Percentiles rank a stretch among this genome's conserved stretches.
phyloP scores from a whole-genome alignment of 768 basidiomycete genomes.

The Multifurca ochricompacta region DNA sequence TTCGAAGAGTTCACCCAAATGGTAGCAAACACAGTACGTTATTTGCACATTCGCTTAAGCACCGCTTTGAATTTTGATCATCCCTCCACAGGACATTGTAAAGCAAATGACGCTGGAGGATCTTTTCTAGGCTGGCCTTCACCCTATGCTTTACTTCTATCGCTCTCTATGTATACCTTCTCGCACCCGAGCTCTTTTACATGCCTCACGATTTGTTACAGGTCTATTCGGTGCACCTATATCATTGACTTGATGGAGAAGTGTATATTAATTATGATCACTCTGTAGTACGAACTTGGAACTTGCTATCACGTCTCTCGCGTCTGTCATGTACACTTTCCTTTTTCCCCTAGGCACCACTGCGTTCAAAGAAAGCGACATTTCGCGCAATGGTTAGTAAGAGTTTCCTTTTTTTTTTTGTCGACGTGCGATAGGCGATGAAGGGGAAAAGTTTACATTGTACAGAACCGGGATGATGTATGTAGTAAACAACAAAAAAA shows the following conservation, averaged over 20 bases:
- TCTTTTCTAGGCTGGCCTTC: conserved; percentile 48
- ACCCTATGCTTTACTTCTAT: neutral
- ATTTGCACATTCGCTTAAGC: neutral
- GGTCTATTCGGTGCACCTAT: conserved; percentile 6
- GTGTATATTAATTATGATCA: conserved; percentile 10
- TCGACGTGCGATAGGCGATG: neutral
- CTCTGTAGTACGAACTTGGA: neutral
- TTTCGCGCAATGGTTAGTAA: neutral
- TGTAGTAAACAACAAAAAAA: conserved; percentile 13
- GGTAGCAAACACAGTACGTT: conserved; percentile 88
- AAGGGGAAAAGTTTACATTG: conserved; percentile 3
- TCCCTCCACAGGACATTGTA: conserved; percentile 71
- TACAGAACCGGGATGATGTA: conserved; percentile 10
- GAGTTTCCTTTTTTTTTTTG: neutral
- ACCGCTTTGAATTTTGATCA: neutral
- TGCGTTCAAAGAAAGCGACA: neutral
- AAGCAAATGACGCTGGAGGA: conserved; percentile 99
- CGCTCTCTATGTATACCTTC: conserved; percentile 3
- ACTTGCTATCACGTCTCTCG: conserved; percentile 2
- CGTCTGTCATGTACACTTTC: neutral
- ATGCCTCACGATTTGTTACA: neutral
- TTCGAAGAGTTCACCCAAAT: conserved; percentile 97
- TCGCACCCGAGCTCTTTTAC: conserved; percentile 5
- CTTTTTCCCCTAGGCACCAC: neutral
- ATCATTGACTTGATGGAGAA: conserved; percentile 10